These are phyloP conservation scores for Tulasnella sp. DNA, from an alignment of 768 basidiomycete species.

Conservation along the genomic window DNA sequence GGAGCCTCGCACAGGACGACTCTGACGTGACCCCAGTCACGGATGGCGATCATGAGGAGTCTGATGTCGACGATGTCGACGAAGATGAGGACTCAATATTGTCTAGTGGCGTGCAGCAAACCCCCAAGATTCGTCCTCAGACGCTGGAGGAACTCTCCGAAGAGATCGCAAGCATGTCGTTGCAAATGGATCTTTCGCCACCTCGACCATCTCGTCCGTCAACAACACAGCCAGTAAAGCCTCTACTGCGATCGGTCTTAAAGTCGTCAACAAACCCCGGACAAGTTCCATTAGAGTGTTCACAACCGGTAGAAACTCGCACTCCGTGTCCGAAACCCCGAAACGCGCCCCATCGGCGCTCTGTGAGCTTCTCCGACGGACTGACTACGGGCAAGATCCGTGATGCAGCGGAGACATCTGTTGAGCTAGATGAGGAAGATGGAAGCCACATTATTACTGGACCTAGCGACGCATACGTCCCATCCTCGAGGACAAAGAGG, in stretches of 20 bases:
- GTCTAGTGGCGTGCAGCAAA: slow-evolving; percentile 4
- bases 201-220: slow-evolving; percentile 3
- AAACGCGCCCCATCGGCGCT: slow-evolving; percentile 43
- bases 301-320: not conserved
- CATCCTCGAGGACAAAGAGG: slow-evolving; percentile 62
- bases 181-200: slow-evolving; percentile 13
- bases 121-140: slow-evolving; percentile 1
- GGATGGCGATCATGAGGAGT: too few relatives aligned
- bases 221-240: not conserved
- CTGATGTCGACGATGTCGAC: slow-evolving; percentile 18
- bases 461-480: slow-evolving; percentile 28
- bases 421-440: slow-evolving; percentile 20
- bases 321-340: slow-evolving; percentile 8
- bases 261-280: slow-evolving; percentile 22
- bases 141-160: slow-evolving; percentile 12
- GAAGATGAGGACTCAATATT: not conserved
- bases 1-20: too few relatives aligned
- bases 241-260: slow-evolving; percentile 20
- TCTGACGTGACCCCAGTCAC: too few relatives aligned
- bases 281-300: not conserved
- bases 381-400: slow-evolving; percentile 78
- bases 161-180: slow-evolving; percentile 12
- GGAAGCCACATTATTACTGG: not conserved
- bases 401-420: slow-evolving; percentile 31
- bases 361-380: slow-evolving; percentile 96